Percentiles rank a stretch among this genome's conserved stretches.
These are phyloP conservation scores for Diophrys sp. DNA, from an alignment of 73 alveolate genomes.

Conservation along the genomic window DNA sequence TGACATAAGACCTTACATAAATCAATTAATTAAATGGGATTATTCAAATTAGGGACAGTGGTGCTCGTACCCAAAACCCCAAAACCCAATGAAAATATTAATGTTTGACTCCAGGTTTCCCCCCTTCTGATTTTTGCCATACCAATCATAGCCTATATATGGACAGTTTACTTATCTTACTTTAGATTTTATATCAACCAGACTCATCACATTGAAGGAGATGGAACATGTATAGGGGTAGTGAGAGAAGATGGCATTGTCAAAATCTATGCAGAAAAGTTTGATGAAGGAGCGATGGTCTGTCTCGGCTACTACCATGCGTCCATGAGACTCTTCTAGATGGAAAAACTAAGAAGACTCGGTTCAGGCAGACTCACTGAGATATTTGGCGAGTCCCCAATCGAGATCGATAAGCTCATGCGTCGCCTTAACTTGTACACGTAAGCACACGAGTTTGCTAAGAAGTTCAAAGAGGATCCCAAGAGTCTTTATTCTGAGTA, in stretches of 20 bases:
- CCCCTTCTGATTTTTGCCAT: too few relatives aligned
- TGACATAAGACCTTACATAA: neutral
- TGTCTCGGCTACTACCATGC: slow-evolving; percentile 74
- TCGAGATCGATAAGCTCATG: slow-evolving; percentile 76
- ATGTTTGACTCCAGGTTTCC: too few relatives aligned
- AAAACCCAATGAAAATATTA: too few relatives aligned
- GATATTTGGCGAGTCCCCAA: slow-evolving; percentile 71
- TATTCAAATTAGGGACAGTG: too few relatives aligned
- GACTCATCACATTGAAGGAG: neutral
- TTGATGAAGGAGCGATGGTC: neutral
- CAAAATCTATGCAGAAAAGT: neutral
- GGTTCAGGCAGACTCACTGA: slow-evolving; percentile 82
- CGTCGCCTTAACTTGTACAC: slow-evolving; percentile 72
- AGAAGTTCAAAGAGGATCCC: slow-evolving; percentile 42
- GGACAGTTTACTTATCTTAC: too few relatives aligned
- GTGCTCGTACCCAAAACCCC: too few relatives aligned
- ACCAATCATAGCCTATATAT: too few relatives aligned
- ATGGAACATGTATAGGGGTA: neutral
- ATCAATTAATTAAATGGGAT: neutral
- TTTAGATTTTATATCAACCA: too few relatives aligned
- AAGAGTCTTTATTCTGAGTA: slow-evolving; percentile 40
- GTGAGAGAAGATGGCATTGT: neutral
- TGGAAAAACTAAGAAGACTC: slow-evolving; percentile 73
- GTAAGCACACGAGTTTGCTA: slow-evolving; percentile 49
- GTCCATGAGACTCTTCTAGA: slow-evolving; percentile 74